Base-by-base conservation (phyloP, 2,329 filamentous ascomycete genomes). In the Polytolypa hystricis region DNA sequence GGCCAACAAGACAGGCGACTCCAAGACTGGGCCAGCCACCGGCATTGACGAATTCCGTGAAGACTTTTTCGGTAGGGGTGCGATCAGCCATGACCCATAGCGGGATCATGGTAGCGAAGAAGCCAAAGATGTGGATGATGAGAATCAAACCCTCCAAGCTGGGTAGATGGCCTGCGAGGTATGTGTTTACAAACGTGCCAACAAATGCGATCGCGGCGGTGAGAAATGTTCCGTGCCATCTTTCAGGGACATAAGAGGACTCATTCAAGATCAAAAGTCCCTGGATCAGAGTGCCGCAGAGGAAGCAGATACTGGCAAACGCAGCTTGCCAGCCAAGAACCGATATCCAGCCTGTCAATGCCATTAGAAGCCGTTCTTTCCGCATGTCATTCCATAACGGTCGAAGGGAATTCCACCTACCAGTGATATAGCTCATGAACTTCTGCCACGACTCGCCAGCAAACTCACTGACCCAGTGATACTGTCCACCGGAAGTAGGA, bases 61-160 rank as follows among this genome's bases (percentile, higher is more conserved):
- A 69, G 1, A 70, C 63, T 3, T 59, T 56, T 10, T 57, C 47
- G 0, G 63, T 54, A 12, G 58, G 55, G 27, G 61, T 57, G 6
- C 56, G 54, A 1, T 63, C 59, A 0, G 62, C 60, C 37, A 66
- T 53, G 1, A 61, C 55, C 41, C 61, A 56, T 3, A 71, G 48
- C 0, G 65, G 58, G 16, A 71, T 64, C 8, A 73, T 50, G 37
- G 71, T 66, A 0, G 62, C 69, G 39, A 73, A 67, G 47, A 72
- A 67, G 3, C 69, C 70, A 10, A 66, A 47, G n/a, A 72, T 53
- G 39, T 73, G 70, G 3, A 73, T 46, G 17, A 69, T 57, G 5
- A 71, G 51, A 15, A 70, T 57, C 10, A 66, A 43, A 1, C 65
- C 63, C 47, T 75, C 71, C 29, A 71, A 53, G 10, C 60, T 52